Percentiles rank a stretch among this genome's conserved stretches.
These are phyloP conservation scores for Coleophoma cylindrospora DNA, from an alignment of 2,329 filamentous ascomycete genomes.

Conservation along the genomic window DNA sequence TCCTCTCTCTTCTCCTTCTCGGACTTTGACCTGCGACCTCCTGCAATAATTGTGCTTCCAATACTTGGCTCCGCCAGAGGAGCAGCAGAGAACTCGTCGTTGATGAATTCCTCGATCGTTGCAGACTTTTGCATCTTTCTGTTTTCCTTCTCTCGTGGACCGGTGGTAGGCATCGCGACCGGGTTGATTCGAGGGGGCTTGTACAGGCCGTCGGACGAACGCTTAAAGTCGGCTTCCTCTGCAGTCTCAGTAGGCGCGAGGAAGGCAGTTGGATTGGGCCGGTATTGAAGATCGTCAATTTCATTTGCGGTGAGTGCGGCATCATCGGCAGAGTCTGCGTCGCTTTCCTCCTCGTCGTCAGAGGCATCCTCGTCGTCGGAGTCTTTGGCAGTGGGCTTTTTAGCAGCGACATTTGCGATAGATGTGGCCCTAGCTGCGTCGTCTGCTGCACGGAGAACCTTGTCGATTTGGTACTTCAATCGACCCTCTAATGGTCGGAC, in stretches of 20 bases:
- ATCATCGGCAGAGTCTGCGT: constrained; percentile 16
- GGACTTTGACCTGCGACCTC: constrained; percentile 76
- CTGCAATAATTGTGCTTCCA: constrained; percentile 78
- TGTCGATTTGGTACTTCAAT: constrained; percentile 92
- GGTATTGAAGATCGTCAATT: constrained; percentile 56
- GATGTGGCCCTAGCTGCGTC: constrained; percentile 31
- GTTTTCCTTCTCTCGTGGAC: constrained; percentile 45
- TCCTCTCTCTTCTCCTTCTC: constrained; percentile 72
- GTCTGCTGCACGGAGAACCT: constrained; percentile 75
- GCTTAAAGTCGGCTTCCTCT: constrained; percentile 22
- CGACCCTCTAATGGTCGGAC: constrained; percentile 85
- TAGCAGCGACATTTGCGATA: constrained; percentile 4
- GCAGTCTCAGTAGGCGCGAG: constrained; percentile 18
- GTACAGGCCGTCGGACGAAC: constrained; percentile 66
- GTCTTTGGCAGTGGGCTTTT: constrained; percentile 9
- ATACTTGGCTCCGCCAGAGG: constrained; percentile 86
- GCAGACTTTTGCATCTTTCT: constrained; percentile 67
- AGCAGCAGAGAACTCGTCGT: constrained; percentile 74
- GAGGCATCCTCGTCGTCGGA: constrained; percentile 17
- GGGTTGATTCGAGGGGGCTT: constrained; percentile 84
- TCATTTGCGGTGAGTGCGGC: constrained; percentile 17
- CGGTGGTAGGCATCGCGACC: constrained; percentile 69
- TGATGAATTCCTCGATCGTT: constrained; percentile 89
- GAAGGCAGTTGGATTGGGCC: constrained; percentile 51
- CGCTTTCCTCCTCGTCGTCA: constrained; percentile 29